Percentiles rank a stretch among this genome's conserved stretches.
Evolutionary conservation across 257 asterid species (phyloP).

Genomic region (Ophiorrhiza pumila): DNA sequence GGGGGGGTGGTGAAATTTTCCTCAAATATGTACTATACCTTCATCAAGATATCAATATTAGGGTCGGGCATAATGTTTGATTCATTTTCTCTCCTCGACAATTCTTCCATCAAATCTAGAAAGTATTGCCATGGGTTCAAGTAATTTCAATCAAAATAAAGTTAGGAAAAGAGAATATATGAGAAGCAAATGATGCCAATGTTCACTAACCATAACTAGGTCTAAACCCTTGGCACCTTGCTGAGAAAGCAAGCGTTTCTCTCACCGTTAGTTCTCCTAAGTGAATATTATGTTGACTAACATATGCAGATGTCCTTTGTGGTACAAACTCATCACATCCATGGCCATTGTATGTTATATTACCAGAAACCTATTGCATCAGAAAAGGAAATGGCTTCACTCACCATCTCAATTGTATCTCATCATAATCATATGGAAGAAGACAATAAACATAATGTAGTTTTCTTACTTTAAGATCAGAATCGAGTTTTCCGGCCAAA

Average conservation of each 20-base stretch:
- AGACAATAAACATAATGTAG: no score
- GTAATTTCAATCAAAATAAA: background rate
- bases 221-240: conserved; percentile 95
- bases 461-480: conserved; percentile 52
- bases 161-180: no score
- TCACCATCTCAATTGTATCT: background rate
- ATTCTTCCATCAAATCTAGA: conserved; percentile 70
- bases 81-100: conserved; percentile 86
- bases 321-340: conserved; percentile 78
- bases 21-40: conserved; percentile 41
- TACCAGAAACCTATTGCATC: conserved; percentile 55
- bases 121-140: no score
- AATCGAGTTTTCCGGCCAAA: conserved; percentile 9
- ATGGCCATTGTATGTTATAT: conserved; percentile 77
- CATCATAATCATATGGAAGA: no score
- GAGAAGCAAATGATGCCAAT: background rate
- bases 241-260: conserved; percentile 87
- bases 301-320: conserved; percentile 80
- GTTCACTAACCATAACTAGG: conserved; percentile 61
- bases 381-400: background rate
- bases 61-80: conserved; percentile 83
- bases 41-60: conserved; percentile 82
- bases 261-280: conserved; percentile 86
- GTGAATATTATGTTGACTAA: conserved; percentile 85
- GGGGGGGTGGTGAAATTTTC: no score